A percentile compares a stretch with the other conserved stretches of the same genome.
Evolutionary conservation across 108 stramenopile genomes (phyloP).

Genomic region (Cylindrotheca closterium): DNA sequence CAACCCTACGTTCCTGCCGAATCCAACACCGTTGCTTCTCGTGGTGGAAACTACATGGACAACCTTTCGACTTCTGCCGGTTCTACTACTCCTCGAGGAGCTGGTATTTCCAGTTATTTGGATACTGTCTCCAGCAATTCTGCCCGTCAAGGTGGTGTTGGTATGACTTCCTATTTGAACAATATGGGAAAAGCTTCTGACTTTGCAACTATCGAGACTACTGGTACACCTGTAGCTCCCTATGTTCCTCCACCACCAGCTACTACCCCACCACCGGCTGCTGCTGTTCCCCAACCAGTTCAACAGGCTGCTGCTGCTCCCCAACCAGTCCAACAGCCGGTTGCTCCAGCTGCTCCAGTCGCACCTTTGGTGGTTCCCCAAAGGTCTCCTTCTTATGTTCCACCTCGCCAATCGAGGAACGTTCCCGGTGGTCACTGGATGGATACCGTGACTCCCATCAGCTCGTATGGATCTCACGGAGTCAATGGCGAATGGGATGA

Average conservation of each 20-base stretch:
- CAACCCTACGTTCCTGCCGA: background rate
- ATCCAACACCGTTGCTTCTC: background rate
- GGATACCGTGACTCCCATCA: background rate
- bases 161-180: conserved; percentile 15
- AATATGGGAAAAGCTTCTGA: background rate
- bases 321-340: background rate
- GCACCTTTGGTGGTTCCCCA: background rate
- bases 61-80: conserved; percentile 6
- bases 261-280: background rate
- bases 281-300: background rate
- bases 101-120: conserved; percentile 16
- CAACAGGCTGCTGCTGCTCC: conserved; percentile 3
- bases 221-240: no score
- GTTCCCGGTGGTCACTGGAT: background rate
- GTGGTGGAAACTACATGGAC: conserved; percentile 12
- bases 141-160: conserved; percentile 9
- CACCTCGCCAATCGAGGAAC: background rate
- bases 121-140: conserved; percentile 13
- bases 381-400: background rate
- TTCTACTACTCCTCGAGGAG: conserved; percentile 10
- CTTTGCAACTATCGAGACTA: no score
- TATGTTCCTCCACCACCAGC: background rate
- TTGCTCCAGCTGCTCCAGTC: background rate
- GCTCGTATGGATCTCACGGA: background rate
- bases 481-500: background rate